phyloP scores from a whole-genome alignment of 1,284 basidiomycete species.

The Trichosporon sp. region DNA sequence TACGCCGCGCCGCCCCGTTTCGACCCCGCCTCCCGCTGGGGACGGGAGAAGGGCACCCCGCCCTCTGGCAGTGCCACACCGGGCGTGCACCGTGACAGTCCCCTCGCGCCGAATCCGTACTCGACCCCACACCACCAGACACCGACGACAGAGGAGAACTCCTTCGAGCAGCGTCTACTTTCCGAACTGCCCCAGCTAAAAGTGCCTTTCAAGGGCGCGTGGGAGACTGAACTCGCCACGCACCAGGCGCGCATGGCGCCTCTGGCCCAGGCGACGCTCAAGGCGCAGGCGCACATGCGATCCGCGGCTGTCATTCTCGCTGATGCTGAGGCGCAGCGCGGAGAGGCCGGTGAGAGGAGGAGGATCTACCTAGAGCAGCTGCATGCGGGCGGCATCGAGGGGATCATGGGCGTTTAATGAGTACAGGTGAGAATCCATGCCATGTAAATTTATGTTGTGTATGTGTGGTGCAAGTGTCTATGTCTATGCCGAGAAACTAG shows the following conservation, averaged over 20 bases:
- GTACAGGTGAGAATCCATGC: constrained; percentile 1
- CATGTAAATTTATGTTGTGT: constrained; percentile 13
- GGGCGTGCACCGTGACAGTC: constrained; percentile 14
- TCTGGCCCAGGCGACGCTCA: constrained; percentile 33
- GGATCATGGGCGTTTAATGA: constrained; percentile 30
- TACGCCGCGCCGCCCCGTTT: constrained; percentile 22
- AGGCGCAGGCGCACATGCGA: constrained; percentile 37
- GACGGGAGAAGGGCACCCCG: neutral
- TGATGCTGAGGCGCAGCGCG: constrained; percentile 50
- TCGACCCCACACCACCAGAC: constrained; percentile 8
- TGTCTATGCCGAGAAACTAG: constrained; percentile 1
- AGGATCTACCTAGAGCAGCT: constrained; percentile 42
- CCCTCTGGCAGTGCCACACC: neutral
- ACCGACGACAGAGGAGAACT: constrained; percentile 19
- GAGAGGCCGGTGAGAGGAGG: constrained; percentile 44
- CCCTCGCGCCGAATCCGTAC: neutral
- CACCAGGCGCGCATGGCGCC: constrained; percentile 34
- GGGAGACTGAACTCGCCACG: constrained; percentile 44
- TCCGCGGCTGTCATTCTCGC: constrained; percentile 44
- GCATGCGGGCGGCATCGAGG: constrained; percentile 34
- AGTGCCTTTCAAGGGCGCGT: constrained; percentile 38
- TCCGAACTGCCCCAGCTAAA: constrained; percentile 43
- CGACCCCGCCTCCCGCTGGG: constrained; percentile 20
- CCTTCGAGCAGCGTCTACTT: constrained; percentile 40
- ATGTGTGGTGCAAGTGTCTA: constrained; percentile 26